Conservation (phyloP, 2,329 filamentous ascomycete genomes). For the Botrytis aclada region DNA sequence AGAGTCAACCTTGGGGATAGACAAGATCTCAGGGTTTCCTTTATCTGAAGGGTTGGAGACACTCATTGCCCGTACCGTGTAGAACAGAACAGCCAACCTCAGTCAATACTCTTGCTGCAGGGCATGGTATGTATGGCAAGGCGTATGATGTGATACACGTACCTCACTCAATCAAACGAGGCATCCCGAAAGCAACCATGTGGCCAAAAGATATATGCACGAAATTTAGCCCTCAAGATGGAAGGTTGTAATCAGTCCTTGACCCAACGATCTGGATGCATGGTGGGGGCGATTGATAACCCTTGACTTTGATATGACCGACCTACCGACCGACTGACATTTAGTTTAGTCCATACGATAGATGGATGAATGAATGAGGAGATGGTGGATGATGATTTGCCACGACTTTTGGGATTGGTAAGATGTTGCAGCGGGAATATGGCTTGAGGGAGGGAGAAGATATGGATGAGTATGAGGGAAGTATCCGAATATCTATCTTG, state of each 20-base stretch:
- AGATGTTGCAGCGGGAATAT: background rate
- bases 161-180: background rate
- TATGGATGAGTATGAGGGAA: background rate
- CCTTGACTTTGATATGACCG: background rate
- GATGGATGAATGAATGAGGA: too few species aligned
- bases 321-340: background rate
- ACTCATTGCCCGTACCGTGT: background rate
- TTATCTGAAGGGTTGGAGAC: background rate
- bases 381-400: background rate
- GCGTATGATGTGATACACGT: background rate
- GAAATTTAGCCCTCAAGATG: background rate
- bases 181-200: background rate
- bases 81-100: background rate
- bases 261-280: constrained; percentile 4
- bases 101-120: background rate
- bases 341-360: background rate
- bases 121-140: too few species aligned
- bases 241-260: background rate
- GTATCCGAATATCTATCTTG: background rate
- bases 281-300: background rate
- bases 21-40: background rate
- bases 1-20: background rate
- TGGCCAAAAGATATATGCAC: background rate
- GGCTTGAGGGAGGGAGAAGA: background rate
- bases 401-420: background rate